A percentile compares a stretch with the other conserved stretches of the same genome.
phyloP scores from a whole-genome alignment of 2,329 filamentous ascomycete genomes.

The Periconia digitata region DNA sequence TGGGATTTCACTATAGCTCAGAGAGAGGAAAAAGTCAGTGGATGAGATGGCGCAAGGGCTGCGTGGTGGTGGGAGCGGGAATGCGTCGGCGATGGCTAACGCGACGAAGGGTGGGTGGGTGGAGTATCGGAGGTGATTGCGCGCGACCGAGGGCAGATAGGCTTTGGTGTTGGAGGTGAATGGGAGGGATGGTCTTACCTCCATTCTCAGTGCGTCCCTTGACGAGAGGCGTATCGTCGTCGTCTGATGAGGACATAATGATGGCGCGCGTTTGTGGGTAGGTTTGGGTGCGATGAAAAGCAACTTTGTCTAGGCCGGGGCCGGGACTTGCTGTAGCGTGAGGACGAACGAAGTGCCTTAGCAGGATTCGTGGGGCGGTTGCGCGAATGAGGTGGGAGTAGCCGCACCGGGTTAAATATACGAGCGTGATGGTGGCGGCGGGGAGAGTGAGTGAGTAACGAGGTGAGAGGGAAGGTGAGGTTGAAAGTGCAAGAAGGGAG shows the following conservation, averaged over 20 bases:
- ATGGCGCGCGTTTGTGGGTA: constrained; percentile 23
- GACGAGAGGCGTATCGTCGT: constrained; percentile 80
- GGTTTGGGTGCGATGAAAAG: constrained; percentile 20
- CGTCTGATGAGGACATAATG: constrained; percentile 64
- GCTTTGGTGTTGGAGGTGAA: too few relatives aligned
- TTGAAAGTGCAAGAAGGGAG: constrained; percentile 3
- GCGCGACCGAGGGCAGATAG: constrained; percentile 19
- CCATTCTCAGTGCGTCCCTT: constrained; percentile 49
- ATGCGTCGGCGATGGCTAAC: constrained; percentile 1
- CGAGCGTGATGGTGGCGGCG: constrained; percentile 20
- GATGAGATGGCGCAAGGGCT: neutral
- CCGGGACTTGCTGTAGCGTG: neutral
- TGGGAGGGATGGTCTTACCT: constrained; percentile 56
- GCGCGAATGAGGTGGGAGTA: constrained; percentile 20
- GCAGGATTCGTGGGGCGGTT: constrained; percentile 9
- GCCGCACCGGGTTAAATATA: constrained; percentile 15
- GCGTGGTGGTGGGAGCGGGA: constrained; percentile 2
- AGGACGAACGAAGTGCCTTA: neutral
- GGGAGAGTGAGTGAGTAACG: constrained; percentile 2
- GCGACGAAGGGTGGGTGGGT: constrained; percentile 10
- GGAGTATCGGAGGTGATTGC: constrained; percentile 18
- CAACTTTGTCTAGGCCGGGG: constrained; percentile 29
- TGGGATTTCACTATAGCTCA: constrained; percentile 42
- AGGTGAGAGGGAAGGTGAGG: constrained; percentile 13
- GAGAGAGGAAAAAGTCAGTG: neutral